Conservation (phyloP, 116 monocot species). For the Dioscorea cayenensis region DNA sequence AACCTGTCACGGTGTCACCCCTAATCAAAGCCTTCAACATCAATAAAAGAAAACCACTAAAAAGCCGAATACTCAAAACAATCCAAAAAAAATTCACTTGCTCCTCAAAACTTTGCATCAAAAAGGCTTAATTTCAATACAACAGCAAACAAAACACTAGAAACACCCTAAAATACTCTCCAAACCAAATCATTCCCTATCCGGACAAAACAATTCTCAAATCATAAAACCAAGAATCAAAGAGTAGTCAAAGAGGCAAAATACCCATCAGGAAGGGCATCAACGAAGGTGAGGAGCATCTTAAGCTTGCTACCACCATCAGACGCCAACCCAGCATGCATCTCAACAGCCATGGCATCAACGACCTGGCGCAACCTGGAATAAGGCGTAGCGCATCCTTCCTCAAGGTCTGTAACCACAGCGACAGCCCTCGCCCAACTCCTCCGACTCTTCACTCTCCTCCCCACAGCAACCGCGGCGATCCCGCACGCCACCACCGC, state of each 20-base stretch:
- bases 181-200: not conserved
- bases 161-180: not conserved
- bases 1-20: no score
- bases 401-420: conserved; percentile 68
- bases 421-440: conserved; percentile 51
- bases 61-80: no score
- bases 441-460: conserved; percentile 39
- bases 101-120: no score
- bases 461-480: conserved; percentile 48
- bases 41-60: no score
- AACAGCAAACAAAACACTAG: not conserved
- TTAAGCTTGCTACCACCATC: conserved; percentile 94
- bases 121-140: no score
- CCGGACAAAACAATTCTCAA: not conserved
- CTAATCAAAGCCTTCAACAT: no score
- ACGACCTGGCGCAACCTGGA: conserved; percentile 55
- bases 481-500: conserved; percentile 64
- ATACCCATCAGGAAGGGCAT: conserved; percentile 69
- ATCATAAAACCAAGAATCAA: not conserved
- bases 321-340: conserved; percentile 71
- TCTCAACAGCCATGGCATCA: conserved; percentile 53
- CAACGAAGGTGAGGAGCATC: conserved; percentile 81
- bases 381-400: conserved; percentile 46
- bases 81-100: no score
- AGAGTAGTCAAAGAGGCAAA: not conserved